Evolutionary conservation across 208 protist genomes (phyloP).

Genomic region (Crithidia bombi): DNA sequence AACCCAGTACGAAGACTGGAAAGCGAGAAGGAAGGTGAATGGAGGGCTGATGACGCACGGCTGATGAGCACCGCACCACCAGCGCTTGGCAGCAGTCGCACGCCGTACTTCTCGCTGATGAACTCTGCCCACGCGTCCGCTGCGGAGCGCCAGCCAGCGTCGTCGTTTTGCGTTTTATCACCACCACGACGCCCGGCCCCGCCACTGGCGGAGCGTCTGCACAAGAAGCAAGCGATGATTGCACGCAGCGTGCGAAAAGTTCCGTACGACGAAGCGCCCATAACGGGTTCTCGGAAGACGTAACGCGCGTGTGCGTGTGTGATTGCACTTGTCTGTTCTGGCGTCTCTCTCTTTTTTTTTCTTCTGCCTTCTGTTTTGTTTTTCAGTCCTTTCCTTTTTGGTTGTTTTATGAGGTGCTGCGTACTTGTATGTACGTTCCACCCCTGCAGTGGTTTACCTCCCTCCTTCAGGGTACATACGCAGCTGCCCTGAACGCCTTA

Average conservation of each 20-base stretch:
- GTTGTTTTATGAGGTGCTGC: too few relatives aligned
- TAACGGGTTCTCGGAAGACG: neutral
- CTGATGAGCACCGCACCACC: constrained; percentile 2
- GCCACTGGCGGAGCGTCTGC: constrained; percentile 33
- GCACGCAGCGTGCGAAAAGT: constrained; percentile 47
- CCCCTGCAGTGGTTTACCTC: too few relatives aligned
- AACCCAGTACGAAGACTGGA: neutral
- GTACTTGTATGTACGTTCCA: too few relatives aligned
- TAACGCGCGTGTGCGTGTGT: constrained; percentile 3
- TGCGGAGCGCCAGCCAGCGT: constrained; percentile 10
- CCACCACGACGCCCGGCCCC: constrained; percentile 12
- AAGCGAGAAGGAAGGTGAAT: neutral
- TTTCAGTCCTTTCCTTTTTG: too few relatives aligned
- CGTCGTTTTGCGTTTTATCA: constrained; percentile 2
- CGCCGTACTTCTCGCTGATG: constrained; percentile 28
- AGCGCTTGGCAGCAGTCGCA: constrained; percentile 29
- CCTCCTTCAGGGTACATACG: too few relatives aligned
- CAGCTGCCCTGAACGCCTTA: too few relatives aligned
- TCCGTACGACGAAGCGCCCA: constrained; percentile 11
- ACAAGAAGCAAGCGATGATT: constrained; percentile 53
- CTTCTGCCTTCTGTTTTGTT: neutral
- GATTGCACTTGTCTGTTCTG: neutral
- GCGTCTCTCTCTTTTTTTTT: neutral
- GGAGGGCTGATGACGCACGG: neutral
- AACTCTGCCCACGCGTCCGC: constrained; percentile 20